Conservation (phyloP, 176 grass and related monocot genomes). For the Poa annua region DNA sequence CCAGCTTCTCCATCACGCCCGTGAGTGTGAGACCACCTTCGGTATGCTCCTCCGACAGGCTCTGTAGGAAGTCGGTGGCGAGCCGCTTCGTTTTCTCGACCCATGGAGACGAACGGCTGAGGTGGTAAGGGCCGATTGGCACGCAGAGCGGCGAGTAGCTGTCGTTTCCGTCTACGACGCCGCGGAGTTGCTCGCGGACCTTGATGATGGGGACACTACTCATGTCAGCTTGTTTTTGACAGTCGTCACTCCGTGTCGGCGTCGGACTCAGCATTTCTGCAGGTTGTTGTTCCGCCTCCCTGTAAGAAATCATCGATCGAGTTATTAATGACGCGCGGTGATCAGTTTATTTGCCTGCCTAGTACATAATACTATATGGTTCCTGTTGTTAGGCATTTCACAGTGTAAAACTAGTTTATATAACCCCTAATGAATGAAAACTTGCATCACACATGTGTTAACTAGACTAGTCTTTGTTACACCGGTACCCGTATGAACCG, state of each 20-base stretch:
- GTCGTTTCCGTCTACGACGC: neutral
- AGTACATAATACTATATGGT: too few species aligned
- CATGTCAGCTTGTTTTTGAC: neutral
- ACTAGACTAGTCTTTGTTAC: too few species aligned
- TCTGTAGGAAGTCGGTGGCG: neutral
- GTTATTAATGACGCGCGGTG: neutral
- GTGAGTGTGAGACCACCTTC: neutral
- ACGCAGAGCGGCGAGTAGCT: neutral
- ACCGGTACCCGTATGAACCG: too few species aligned
- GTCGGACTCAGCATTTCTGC: neutral
- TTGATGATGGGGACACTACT: neutral
- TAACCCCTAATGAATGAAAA: too few species aligned
- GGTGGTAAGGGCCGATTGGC: conserved; percentile 26
- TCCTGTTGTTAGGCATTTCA: too few species aligned
- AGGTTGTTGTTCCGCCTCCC: neutral
- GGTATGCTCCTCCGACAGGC: neutral
- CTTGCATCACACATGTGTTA: too few species aligned
- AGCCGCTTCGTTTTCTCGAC: neutral
- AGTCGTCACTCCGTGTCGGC: neutral
- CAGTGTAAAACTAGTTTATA: too few species aligned
- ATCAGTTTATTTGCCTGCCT: too few species aligned
- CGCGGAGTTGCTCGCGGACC: neutral
- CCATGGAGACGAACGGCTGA: neutral
- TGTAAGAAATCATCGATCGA: neutral
- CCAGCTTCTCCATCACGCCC: neutral